Evolutionary conservation across 257 asterid species (phyloP), one percentile per base, ranked within the genome.

Genomic region (Solanum pennellii): DNA sequence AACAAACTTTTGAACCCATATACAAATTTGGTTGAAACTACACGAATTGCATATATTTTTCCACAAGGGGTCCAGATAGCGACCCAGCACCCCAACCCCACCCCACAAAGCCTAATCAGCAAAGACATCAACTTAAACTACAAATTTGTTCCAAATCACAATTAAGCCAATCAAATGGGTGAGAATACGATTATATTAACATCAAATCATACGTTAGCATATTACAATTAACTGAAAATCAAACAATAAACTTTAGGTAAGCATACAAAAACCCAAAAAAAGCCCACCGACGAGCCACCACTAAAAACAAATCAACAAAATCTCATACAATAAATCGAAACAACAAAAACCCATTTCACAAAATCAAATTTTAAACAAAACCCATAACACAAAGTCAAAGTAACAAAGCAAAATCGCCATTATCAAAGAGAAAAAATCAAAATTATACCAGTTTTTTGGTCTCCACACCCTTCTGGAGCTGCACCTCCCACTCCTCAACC

Each of bases 361-460:
- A 69, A 71, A 85, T 69, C 47, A 52, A 31, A 41, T 42, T 33
- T 31, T 37, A 31, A 85, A 9, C 65, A 27, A 44, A 79, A 45
- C 10, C 84, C 84, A 44, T 5, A 44, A 15, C 82, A 10, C 33
- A 69, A 73, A 80, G 65, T 68, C 80, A n/a, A 69, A 31, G 16
- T 25, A 45, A 79, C 39, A 9, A 79, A 79, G 35, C 56, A 6
- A 80, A 47, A 47, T 80, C 42, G 56, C 35, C 42, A 56, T 60
- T 39, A 5, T 60, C 74, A 83, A 33, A 68, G 47, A 29, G 8
- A 21, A 27, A 68, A 52, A 66, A 65, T 0, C 69, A 16, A 69
- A 60, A 18, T 0, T 7, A 33, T 89, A 96, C 99, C 95, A 95
- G 90, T 84, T 94, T 94, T 77, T 89, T 89, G 66, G 91, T 41